Base-by-base conservation (phyloP, 164 flowering plant genomes). In the Cinnamomum chago region DNA sequence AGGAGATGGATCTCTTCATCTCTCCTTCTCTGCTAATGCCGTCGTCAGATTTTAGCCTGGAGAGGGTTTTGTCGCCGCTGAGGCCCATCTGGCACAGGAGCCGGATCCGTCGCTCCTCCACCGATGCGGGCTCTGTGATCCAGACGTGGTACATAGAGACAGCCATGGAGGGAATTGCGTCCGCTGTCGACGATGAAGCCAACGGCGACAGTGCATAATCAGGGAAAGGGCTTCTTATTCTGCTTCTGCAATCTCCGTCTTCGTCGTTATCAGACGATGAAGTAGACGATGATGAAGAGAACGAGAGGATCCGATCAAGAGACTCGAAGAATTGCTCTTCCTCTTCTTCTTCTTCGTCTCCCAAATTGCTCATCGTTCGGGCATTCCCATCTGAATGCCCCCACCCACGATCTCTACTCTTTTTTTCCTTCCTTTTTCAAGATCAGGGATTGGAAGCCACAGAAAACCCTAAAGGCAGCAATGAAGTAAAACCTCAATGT, bases 31-130 rank as follows among this genome's bases (percentile, higher is more conserved):
- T 15, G 60, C 60, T 15, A 15, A 13, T 15, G 60, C 60, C 12
- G 60, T 55, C n/a, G 5, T 55, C 5, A 75, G 86, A 77, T 50
- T 68, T 77, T 11, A 66, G 65, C 35, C 94, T 84, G 50, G 88
- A 76, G 15, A 88, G 82, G 22, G 86, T 72, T 1, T 84, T 86
- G 75, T 91, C 93, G 5, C 76, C 55, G 58, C 80, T 72, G 76
- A 96, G 95, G 3, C 99, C 99, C 89, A 94, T 84, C 50, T 87
- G 85, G 1, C 75, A 81, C 60, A 93, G 89, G n/a, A 96, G 91
- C 18, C 91, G 82, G 10, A 65, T 60, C 7, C 99, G 94, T 65
- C 99, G 90, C 78, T 96, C 97, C 75, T 90, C 84, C 2, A 96
- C 82, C 2, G 99, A 89, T 22, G 88, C 79, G 0, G 97, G 98